Evolutionary conservation across 2,329 filamentous ascomycete genomes (phyloP).

Genomic region (Uncinocarpus reesii): DNA sequence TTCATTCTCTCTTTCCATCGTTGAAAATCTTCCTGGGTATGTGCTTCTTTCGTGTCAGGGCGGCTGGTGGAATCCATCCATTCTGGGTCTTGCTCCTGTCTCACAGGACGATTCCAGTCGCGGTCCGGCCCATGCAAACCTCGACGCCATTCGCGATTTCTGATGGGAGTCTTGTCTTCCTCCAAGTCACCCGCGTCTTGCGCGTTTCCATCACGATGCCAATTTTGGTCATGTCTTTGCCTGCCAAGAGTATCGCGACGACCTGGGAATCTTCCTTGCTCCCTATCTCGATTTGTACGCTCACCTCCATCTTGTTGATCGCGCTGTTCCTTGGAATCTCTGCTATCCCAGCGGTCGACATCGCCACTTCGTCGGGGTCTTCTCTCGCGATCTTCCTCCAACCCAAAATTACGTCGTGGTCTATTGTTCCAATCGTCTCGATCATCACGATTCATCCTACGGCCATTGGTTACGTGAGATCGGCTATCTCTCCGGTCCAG

Average conservation of each 20-base stretch:
- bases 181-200: constrained; percentile 31
- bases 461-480: constrained; percentile 24
- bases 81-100: constrained; percentile 70
- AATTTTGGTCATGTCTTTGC: constrained; percentile 55
- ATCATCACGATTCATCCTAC: constrained; percentile 28
- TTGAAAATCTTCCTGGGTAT: constrained; percentile 85
- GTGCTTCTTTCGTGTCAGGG: constrained; percentile 58
- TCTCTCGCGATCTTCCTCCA: constrained; percentile 33
- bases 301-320: constrained; percentile 47
- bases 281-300: constrained; percentile 45
- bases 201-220: constrained; percentile 54
- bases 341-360: constrained; percentile 34
- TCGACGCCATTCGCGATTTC: constrained; percentile 56
- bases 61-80: constrained; percentile 68
- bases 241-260: constrained; percentile 57
- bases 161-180: constrained; percentile 39
- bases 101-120: constrained; percentile 45
- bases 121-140: constrained; percentile 40
- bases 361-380: constrained; percentile 35
- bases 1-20: constrained; percentile 92
- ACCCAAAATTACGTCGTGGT: constrained; percentile 32
- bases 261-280: constrained; percentile 42
- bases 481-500: constrained; percentile 32
- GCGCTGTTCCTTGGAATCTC: constrained; percentile 42
- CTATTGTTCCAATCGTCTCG: constrained; percentile 36